A percentile compares a stretch with the other conserved stretches of the same genome.
Conservation (phyloP, 805 yeast genomes). For the Hanseniaspora hatyaiensis region DNA sequence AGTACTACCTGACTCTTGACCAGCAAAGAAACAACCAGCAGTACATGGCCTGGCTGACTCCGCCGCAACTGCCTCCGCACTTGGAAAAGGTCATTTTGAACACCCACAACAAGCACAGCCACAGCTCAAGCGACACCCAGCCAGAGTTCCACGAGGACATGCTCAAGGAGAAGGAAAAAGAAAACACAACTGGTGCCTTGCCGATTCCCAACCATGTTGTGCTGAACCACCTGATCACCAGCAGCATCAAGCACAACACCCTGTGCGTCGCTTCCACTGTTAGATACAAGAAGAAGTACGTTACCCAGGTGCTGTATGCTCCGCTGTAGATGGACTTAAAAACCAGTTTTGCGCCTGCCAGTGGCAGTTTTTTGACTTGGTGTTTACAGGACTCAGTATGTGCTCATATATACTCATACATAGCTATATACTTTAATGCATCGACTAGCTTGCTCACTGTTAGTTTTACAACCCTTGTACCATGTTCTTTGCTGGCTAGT, state of each 20-base stretch:
- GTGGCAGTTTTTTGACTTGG: conserved; percentile 15
- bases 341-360: too few relatives aligned
- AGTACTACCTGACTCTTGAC: conserved; percentile 66
- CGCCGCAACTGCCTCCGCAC: conserved; percentile 96
- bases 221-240: conserved; percentile 86
- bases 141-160: conserved; percentile 3
- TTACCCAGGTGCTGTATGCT: conserved; percentile 83
- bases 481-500: too few relatives aligned
- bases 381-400: too few relatives aligned
- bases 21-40: conserved; percentile 49
- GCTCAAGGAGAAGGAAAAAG: conserved; percentile 36
- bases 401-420: too few relatives aligned
- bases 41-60: conserved; percentile 59
- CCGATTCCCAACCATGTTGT: conserved; percentile 94
- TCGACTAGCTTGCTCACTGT: too few relatives aligned
- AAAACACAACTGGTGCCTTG: conserved; percentile 76
- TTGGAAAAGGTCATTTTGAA: conserved; percentile 86
- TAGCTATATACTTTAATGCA: too few relatives aligned
- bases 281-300: conserved; percentile 77
- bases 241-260: conserved; percentile 85
- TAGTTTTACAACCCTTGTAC: too few relatives aligned
- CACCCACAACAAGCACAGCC: conserved; percentile 35
- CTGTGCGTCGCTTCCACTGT: conserved; percentile 87
- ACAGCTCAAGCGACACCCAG: conserved; percentile 22
- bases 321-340: too few relatives aligned